Base-by-base conservation (phyloP, 352 stramenopile genomes). In the Phytophthora fragariae region DNA sequence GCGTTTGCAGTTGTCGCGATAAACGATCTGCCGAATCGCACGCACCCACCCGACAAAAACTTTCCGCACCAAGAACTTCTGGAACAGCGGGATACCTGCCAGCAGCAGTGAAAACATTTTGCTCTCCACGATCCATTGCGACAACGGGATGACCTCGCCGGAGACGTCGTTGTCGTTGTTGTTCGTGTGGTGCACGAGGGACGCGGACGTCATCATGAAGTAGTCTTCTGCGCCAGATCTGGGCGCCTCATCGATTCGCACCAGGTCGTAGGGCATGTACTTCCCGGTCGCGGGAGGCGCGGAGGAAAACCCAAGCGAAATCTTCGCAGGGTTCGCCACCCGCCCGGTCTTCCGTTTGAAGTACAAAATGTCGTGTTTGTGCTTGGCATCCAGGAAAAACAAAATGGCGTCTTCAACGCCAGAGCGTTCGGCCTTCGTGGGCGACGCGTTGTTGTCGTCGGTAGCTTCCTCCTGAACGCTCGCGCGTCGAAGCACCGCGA, bases 81-180 rank as follows among this genome's bases (percentile, higher is more conserved):
- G 87, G 62, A 92, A 92, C 2, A 94, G 71, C 21, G 87, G 87
- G 46, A 92, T 90, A 2, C 85, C 84, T 39, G 84, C 78, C n/a
- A 92, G 72, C 21, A 92, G 58, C 4, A 92, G 75, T 2, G 86
- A 83, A 63, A 94, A 92, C 81, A 91, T 89, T 53, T 88, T 88
- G 65, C 85, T 91, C 50, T 94, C 85, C 72, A 90, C 82, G 5
- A 94, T 70, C 87, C 87, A 94, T 46, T 92, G 84, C 6, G 83
- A 75, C 17, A 91, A 76, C 5, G 85, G 77, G 11, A 92, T 94
- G 14, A 71, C 79, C 59, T 94, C 87, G 0, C 81, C 82, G 9
- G 73, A 57, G 12, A 80, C 63, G 19, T 82, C 80, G 21, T 72
- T 77, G 10, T 78, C 70, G 35, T 70, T 79, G 19, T 71, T 80